Base-by-base conservation (phyloP, 1,139 yeast species). In the Pichia sp. region DNA sequence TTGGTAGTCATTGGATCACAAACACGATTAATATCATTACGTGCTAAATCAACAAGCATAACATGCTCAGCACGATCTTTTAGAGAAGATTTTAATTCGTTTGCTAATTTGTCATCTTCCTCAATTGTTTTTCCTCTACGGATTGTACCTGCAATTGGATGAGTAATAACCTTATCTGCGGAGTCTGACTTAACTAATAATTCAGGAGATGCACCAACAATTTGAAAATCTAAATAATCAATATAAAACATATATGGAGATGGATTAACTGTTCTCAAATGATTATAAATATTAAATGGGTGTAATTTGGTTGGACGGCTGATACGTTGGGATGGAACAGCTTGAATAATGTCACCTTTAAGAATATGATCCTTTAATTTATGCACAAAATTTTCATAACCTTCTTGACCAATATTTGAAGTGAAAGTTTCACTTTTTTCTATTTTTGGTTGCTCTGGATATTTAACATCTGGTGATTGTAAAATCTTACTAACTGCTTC, bases 31-130 rank as follows among this genome's bases (percentile, higher is more conserved):
- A 92, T 80, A 61, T 92, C 98, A 61, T 92, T 92, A 62, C 98
- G 77, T 4, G 98, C 98, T 60, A 92, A 74, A 65, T 92, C 98
- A 28, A 92, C 98, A 67, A 92, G 78, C 98, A 92, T 92, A 48
- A 92, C 94, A 64, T 92, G 98, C 67, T 92, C 98, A 1, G 98
- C 97, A 43, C 97, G 77, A 64, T 92, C 98, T 63, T 92, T 92
- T 52, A 82, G 68, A 20, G 95, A 85, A n/a, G 80, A 67, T 56
- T 87, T 73, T 54, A 92, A 75, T 46, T 78, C 78, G 25, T 73
- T 72, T 4, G 97, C 97, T 47, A 89, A 74, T 50, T 68, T 69
- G 59, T 90, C 96, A 60, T 92, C 98, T 63, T 92, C 97, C 57
- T 87, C 95, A 24, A 81, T 71, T 10, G 97, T 87, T 58, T 78